Base-by-base conservation (phyloP, 2,329 filamentous ascomycete species). In the Colletotrichum sp. region DNA sequence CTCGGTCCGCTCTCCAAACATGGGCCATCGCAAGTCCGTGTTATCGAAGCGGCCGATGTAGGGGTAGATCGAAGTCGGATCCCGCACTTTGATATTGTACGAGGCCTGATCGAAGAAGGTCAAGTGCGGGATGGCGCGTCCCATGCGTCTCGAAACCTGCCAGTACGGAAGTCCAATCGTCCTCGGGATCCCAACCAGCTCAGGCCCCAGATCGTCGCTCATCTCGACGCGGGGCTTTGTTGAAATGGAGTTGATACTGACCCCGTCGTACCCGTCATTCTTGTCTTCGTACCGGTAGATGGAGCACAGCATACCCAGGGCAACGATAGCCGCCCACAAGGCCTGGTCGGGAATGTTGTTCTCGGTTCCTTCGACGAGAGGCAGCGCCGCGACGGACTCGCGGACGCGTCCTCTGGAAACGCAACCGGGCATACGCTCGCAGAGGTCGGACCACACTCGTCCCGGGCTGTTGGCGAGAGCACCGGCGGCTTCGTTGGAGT, bases 81-180 rank as follows among this genome's bases (percentile, higher is more conserved):
- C 88, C 26, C 85, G 84, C 71, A 90, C 84, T 79, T 87, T 88
- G 73, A 90, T 83, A 73, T 91, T 91, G 80, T 89, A 90, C 0
- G 88, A 90, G 2, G 88, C 87, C 79, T 90, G 88, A 77, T 90
- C 89, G 8, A 87, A 87, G 77, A 90, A 90, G 0, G 88, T 88
- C 16, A 90, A 84, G 78, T 90, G 88, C 0, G 89, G 89, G 3
- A 90, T 82, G 2, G 88, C 84, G n/a, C 89, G 82, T 21, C 89
- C 89, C 85, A 90, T 89, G 0, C 89, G 84, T 26, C 86, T 85
- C 1, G 87, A 90, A 18, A 90, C 81, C 78, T 90, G 88, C 75
- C 86, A 87, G 78, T 89, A 89, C 1, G 89, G 88, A 0, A 90
- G 82, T 0, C 87, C 88, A 52, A 90, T 89, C 66, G 83, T 86